Evolutionary conservation across 176 grass and related monocot species (phyloP).

Genomic region (Areca catechu): DNA sequence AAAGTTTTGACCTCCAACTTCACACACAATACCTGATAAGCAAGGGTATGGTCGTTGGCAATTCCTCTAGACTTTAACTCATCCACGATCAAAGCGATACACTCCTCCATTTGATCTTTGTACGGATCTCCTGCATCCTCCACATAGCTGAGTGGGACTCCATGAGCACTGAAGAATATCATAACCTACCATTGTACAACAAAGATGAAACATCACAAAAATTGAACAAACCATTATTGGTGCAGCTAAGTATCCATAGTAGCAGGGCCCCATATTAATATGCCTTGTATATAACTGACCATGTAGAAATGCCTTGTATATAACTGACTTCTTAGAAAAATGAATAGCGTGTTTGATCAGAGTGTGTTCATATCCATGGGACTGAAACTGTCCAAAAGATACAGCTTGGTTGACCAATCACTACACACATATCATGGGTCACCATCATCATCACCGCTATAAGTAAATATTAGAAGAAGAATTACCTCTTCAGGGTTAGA

Average conservation of each 20-base stretch:
- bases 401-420: no score
- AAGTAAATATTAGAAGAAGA: neutral
- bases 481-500: constrained; percentile 67
- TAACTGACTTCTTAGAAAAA: no score
- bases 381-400: no score
- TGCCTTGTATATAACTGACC: no score
- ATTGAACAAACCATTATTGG: neutral
- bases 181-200: constrained; percentile 52
- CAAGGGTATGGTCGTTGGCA: constrained; percentile 65
- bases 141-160: constrained; percentile 89
- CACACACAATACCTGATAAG: constrained; percentile 57
- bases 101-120: constrained; percentile 96
- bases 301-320: no score
- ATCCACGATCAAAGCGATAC: constrained; percentile 81
- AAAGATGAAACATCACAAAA: constrained; percentile 14
- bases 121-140: constrained; percentile 91
- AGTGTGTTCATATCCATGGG: no score
- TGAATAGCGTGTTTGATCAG: no score
- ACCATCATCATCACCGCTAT: no score
- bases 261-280: no score
- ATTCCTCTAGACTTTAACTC: constrained; percentile 84
- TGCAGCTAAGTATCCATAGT: no score
- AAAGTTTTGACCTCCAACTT: no score
- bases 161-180: constrained; percentile 99
- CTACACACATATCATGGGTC: no score